phyloP scores from a whole-genome alignment of 768 basidiomycete genomes.

The Neoboletus subvelutipes region DNA sequence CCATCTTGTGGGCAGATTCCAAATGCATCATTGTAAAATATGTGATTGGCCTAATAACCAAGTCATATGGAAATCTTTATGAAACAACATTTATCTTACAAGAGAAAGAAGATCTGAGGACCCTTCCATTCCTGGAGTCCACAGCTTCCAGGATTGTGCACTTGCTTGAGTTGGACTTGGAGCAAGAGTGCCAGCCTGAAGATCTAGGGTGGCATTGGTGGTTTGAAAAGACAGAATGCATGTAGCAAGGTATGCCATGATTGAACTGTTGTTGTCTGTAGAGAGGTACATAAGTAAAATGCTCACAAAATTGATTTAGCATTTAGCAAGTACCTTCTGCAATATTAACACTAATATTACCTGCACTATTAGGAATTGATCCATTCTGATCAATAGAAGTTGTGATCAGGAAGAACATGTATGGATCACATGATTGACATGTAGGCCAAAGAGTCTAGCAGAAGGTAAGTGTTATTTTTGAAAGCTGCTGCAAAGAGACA shows the following conservation, averaged over 20 bases:
- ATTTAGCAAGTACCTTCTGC: not conserved
- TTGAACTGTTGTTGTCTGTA: not conserved
- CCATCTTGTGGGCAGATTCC: slow-evolving; percentile 2
- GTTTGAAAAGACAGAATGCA: too few relatives aligned
- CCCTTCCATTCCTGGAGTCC: not conserved
- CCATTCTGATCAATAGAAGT: slow-evolving; percentile 5
- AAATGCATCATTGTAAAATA: not conserved
- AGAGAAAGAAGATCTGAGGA: not conserved
- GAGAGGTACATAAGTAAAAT: too few relatives aligned
- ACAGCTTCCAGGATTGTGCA: slow-evolving; percentile 9
- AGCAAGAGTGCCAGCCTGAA: not conserved
- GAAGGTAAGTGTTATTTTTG: not conserved
- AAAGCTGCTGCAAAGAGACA: not conserved
- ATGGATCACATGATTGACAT: not conserved
- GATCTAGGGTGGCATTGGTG: slow-evolving; percentile 7
- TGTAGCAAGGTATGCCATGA: too few relatives aligned
- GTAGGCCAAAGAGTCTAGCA: not conserved
- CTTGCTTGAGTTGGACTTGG: not conserved
- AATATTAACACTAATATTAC: not conserved
- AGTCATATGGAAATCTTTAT: rapidly evolving
- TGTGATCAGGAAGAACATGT: slow-evolving; percentile 12
- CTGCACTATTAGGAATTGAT: not conserved
- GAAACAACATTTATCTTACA: not conserved
- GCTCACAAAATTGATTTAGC: not conserved
- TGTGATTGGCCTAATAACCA: not conserved